A percentile compares a stretch with the other conserved stretches of the same genome.
These are phyloP conservation scores for Calamus simplicifolius DNA, from an alignment of 176 grass and related monocot species.

Conservation along the genomic window DNA sequence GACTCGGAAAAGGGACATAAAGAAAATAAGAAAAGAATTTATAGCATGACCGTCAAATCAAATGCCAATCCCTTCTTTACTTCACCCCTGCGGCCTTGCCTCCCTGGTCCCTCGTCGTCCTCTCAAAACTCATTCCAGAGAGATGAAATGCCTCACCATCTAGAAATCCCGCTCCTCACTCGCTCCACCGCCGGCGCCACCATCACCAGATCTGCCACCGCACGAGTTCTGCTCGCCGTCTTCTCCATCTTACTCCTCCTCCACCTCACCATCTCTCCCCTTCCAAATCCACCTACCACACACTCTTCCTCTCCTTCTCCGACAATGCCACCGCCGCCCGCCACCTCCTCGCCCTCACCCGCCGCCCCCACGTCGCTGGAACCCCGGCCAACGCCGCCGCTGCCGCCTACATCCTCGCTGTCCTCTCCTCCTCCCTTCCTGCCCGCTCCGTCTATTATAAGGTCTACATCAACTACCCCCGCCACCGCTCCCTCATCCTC, in stretches of 20 bases:
- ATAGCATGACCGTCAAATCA: no score
- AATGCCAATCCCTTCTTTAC: no score
- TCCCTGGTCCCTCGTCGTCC: no score
- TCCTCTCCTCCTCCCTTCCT: conserved; percentile 36
- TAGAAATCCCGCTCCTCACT: not conserved
- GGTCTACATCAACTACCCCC: conserved; percentile 68
- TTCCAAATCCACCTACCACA: conserved; percentile 43
- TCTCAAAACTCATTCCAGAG: no score
- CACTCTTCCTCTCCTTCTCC: conserved; percentile 62
- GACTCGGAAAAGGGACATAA: no score
- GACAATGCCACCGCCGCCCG: conserved; percentile 72
- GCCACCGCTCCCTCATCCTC: conserved; percentile 54
- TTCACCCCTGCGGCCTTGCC: no score
- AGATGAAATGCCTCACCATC: no score
- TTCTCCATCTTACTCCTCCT: conserved; percentile 14
- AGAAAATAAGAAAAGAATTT: no score
- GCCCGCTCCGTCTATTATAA: conserved; percentile 45
- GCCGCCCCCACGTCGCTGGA: conserved; percentile 59
- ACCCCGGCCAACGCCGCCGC: conserved; percentile 32
- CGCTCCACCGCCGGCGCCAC: conserved; percentile 6
- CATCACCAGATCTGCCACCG: conserved; percentile 18
- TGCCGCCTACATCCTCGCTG: conserved; percentile 30
- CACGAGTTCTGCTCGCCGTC: conserved; percentile 5
- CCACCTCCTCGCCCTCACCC: conserved; percentile 65
- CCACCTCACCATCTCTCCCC: conserved; percentile 15